A percentile compares a stretch with the other conserved stretches of the same genome.
Evolutionary conservation across 78 protist genomes (phyloP).

Genomic region (Goniomonas avonlea): DNA sequence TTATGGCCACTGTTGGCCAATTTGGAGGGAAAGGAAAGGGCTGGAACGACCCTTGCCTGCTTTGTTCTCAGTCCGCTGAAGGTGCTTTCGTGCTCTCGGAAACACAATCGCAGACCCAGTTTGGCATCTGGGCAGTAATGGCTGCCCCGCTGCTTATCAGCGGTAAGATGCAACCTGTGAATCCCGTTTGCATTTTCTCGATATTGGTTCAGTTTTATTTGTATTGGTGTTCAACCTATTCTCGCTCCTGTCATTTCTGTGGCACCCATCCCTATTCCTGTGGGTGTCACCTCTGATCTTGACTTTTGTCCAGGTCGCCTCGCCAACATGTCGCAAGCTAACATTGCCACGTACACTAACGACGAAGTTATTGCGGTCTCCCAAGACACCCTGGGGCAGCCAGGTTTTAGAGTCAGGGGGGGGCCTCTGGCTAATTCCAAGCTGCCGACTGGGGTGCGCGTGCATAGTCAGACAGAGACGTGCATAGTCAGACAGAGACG

Average conservation of each 20-base stretch:
- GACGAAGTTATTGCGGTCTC: not conserved
- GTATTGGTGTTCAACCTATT: too few species aligned
- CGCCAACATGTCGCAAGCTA: not conserved
- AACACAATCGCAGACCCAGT: not conserved
- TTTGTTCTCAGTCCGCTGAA: not conserved
- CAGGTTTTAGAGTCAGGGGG: not conserved
- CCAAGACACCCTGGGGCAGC: conserved; percentile 24
- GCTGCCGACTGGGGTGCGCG: not conserved
- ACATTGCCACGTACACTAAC: not conserved
- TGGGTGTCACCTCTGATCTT: not conserved
- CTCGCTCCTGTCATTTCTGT: too few species aligned
- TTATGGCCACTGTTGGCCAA: not conserved
- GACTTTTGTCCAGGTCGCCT: not conserved
- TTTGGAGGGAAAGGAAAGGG: not conserved
- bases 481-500: not conserved
- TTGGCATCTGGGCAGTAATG: conserved; percentile 5
- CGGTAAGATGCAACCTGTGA: not conserved
- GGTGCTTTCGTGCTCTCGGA: not conserved
- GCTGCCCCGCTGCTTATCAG: conserved; percentile 16
- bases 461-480: not conserved
- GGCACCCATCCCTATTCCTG: too few species aligned
- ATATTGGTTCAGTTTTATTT: too few species aligned
- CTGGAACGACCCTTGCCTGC: conserved; percentile 12
- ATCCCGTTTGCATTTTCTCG: too few species aligned
- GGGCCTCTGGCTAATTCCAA: not conserved